Evolutionary conservation across 176 grass and related monocot genomes (phyloP), one percentile per base, ranked within the genome.

Genomic region (Oryza rufipogon): DNA sequence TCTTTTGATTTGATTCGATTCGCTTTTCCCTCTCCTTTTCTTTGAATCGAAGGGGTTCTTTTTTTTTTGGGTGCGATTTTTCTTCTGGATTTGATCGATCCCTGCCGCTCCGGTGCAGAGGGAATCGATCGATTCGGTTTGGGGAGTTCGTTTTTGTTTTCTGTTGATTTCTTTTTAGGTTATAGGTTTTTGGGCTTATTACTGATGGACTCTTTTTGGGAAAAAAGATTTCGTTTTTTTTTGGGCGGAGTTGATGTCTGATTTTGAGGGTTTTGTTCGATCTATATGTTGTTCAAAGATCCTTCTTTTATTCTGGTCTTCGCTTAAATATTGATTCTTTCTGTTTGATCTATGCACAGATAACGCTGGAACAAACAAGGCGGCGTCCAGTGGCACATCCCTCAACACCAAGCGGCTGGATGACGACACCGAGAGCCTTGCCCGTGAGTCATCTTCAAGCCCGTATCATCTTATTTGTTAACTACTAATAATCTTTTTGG

Each of bases 371-470:
- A 84, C 75, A 19, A 95, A 94, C 80, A 94, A 90, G 87, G 90
- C 92, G 7, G 85, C 90, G 1, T 95, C 93, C 25, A 95, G 90
- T 52, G 88, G 90, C 51, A 92, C 88, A 54, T 84, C 93, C 2
- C 44, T 95, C 60, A 95, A 95, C 74, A 90, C 93, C 71, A 95
- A 89, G 83, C 84, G 88, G 60, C 93, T 95, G 4, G 90, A 92
- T 36, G 90, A 92, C 0, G 93, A 95, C 86, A 92, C 87, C 0
- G 90, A 95, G 41, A 92, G 58, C 74, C 93, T 95, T 74, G 28
- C 90, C 70, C 93, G 93, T 95, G 80, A 92, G 93, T 81, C 66
- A 72, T 42, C 63, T 19, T 66, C 32, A 51, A 39, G 15, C 52
- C 16, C 64, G 3, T 14, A 23, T 45, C 0, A 14, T 74, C 7